Percentiles rank a stretch among this genome's conserved stretches.
phyloP scores from a whole-genome alignment of 2,329 filamentous ascomycete species.

The Mycosphaerella arachidis region DNA sequence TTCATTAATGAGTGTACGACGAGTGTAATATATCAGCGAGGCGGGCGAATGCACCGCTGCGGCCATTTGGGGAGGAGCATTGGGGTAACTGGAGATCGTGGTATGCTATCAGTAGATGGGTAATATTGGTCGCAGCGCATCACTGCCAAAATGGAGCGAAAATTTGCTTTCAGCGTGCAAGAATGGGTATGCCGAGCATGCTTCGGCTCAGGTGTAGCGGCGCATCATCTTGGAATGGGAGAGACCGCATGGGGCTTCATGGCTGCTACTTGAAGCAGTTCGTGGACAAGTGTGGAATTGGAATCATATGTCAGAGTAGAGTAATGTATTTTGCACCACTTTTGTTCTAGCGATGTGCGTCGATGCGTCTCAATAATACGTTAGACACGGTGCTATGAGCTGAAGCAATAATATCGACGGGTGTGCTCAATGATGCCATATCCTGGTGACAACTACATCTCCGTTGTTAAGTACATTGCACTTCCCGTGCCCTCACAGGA shows the following conservation, averaged over 20 bases:
- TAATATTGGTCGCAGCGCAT: background rate
- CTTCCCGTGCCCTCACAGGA: conserved; percentile 8
- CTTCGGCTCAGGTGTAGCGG: background rate
- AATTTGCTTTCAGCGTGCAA: background rate
- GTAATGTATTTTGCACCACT: too few species aligned
- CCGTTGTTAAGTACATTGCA: conserved; percentile 6
- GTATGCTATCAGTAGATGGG: background rate
- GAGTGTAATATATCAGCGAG: background rate
- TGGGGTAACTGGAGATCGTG: background rate
- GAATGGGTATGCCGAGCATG: background rate
- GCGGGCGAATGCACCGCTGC: background rate
- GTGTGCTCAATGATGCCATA: too few species aligned
- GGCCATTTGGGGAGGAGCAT: background rate
- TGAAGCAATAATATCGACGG: too few species aligned
- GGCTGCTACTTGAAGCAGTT: background rate
- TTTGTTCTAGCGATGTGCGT: too few species aligned
- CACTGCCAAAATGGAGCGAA: background rate
- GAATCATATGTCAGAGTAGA: background rate
- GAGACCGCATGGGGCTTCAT: background rate
- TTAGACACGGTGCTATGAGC: too few species aligned
- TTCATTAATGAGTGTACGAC: conserved; percentile 2
- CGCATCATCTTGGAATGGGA: background rate
- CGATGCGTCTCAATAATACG: background rate
- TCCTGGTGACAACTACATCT: background rate
- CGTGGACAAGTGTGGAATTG: background rate